Evolutionary conservation across 441 rosid genomes (phyloP), one percentile per base, ranked within the genome.

Genomic region (Theobroma grandiflorum): DNA sequence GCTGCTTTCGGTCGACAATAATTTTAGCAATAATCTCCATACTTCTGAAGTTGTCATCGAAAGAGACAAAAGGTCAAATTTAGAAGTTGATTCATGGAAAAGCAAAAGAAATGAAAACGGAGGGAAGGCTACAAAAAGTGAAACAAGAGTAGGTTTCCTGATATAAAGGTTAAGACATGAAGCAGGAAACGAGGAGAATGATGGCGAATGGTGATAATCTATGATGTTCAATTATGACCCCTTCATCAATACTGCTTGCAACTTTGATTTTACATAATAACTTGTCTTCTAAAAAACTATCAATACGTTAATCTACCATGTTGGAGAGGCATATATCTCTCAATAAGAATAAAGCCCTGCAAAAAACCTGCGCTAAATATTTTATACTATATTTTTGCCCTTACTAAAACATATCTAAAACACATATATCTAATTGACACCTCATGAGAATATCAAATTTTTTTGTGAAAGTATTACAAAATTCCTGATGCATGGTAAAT

Each of bases 101-200:
- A 76, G 79, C 61, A 63, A 45, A 33, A 33, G n/a, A 26, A 61
- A 61, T 1, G 40, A 31, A 22, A 33, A 0, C 6, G 14, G 20
- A 26, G 53, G 47, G 22, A 74, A 74, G 40, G 35, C n/a, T 12
- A 10, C 6, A 49, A n/a, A 47, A 64, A 26, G 26, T 50, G 78
- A 64, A 63, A 10, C 59, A 76, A 76, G 79, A 33, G 31, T 14
- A 49, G 63, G 78, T 63, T 63, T 76, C 79, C 61, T 47, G 37
- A 12, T 12, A n/a, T 42, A 45, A 43, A 75, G 58, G 18, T 38
- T 10, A 14, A 18, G 45, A 40, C 22, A 31, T 22, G 10, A 4
- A 31, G 42, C 18, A 55, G 35, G 14, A 58, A 58, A 22, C 1
- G 37, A 26, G 59, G 76, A 26, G 63, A 49, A 40, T 15, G 71